These are phyloP conservation scores for Moricandia moricandioides DNA, from an alignment of 345 rosid genomes.

Conservation along the genomic window DNA sequence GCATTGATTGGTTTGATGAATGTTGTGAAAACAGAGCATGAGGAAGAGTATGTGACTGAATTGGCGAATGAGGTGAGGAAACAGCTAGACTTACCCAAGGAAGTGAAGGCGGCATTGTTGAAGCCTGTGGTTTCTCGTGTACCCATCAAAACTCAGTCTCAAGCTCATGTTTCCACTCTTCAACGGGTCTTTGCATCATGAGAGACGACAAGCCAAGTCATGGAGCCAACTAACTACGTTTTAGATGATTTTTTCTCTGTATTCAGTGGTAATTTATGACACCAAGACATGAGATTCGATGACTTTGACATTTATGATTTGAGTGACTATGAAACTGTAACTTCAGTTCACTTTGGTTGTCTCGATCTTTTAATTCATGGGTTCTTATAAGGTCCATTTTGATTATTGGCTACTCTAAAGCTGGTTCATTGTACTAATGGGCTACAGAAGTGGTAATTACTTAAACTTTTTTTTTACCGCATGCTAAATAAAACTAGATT, in stretches of 20 bases:
- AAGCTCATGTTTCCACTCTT: slow-evolving; percentile 42
- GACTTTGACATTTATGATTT: not conserved
- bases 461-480: too few relatives aligned
- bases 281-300: not conserved
- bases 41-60: slow-evolving; percentile 73
- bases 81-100: slow-evolving; percentile 46
- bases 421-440: not conserved
- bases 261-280: not conserved
- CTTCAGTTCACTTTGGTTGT: not conserved
- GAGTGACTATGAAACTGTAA: too few relatives aligned
- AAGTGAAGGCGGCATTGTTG: slow-evolving; percentile 37
- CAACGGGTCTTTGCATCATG: slow-evolving; percentile 38
- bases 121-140: slow-evolving; percentile 37
- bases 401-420: not conserved
- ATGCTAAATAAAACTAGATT: too few relatives aligned
- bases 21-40: slow-evolving; percentile 55
- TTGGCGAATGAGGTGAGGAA: slow-evolving; percentile 86
- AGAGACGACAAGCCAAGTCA: not conserved
- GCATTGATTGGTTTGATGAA: not conserved
- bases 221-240: slow-evolving; percentile 1
- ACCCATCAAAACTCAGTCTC: slow-evolving; percentile 44
- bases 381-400: not conserved
- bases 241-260: not conserved
- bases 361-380: not conserved
- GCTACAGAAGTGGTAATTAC: not conserved